phyloP scores from a whole-genome alignment of 495 filamentous ascomycete species.

The Haplographium delicatum region DNA sequence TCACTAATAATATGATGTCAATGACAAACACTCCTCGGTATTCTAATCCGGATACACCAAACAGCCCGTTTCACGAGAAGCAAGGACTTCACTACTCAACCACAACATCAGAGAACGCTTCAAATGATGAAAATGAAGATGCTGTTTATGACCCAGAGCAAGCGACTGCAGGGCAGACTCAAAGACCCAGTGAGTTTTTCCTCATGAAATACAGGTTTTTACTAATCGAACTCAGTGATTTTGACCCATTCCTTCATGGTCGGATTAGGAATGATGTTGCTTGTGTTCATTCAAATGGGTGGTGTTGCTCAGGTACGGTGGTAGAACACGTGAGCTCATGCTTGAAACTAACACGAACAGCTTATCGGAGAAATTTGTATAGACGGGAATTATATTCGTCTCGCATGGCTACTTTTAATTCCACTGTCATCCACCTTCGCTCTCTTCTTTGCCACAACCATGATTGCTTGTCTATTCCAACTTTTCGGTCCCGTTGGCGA shows the following conservation, averaged over 20 bases:
- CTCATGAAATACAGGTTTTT: background rate
- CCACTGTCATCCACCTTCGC: background rate
- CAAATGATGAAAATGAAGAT: background rate
- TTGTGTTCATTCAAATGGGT: conserved; percentile 8
- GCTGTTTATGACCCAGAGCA: background rate
- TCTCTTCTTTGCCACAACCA: conserved; percentile 1
- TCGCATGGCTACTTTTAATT: conserved; percentile 7
- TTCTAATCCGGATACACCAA: background rate
- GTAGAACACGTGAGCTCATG: no score
- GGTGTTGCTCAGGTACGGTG: conserved; percentile 5
- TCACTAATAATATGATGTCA: no score
- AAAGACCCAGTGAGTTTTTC: background rate
- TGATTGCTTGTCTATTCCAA: conserved; percentile 12
- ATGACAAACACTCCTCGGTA: background rate
- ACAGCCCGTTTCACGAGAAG: background rate
- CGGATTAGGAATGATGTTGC: background rate
- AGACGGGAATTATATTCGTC: conserved; percentile 4
- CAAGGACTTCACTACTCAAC: no score
- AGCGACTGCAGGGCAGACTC: background rate
- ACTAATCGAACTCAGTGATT: background rate
- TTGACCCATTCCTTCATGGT: background rate
- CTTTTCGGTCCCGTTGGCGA: conserved; percentile 12
- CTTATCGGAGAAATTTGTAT: conserved; percentile 10
- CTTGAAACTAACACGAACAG: background rate
- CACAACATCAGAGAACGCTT: no score